A percentile compares a stretch with the other conserved stretches of the same genome.
These are phyloP conservation scores for Barnettozyma pratensis DNA, from an alignment of 805 yeast genomes.

Conservation along the genomic window DNA sequence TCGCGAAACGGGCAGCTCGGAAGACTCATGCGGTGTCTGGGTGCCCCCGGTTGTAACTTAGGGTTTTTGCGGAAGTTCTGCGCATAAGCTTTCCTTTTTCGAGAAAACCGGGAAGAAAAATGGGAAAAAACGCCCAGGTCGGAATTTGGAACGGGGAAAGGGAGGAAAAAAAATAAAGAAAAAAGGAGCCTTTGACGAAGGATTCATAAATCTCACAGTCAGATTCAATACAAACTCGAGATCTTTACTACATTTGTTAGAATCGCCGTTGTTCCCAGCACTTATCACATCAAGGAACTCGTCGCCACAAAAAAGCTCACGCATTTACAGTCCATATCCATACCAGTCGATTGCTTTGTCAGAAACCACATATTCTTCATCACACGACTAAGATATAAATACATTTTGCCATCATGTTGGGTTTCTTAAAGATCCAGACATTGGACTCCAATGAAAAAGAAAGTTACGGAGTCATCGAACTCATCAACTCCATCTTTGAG, in stretches of 20 bases:
- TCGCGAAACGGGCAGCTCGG: background rate
- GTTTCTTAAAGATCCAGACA: slow-evolving; percentile 7
- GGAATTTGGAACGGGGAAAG: background rate
- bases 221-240: too few species aligned
- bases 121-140: background rate
- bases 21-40: background rate
- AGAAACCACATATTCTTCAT: background rate
- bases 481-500: slow-evolving; percentile 4
- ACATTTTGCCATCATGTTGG: slow-evolving; percentile 5
- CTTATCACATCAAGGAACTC: too few species aligned
- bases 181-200: background rate
- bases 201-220: too few species aligned
- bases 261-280: too few species aligned
- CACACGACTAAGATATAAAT: background rate
- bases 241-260: too few species aligned
- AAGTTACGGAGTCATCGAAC: background rate
- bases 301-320: too few species aligned
- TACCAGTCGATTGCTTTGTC: too few species aligned
- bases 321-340: too few species aligned
- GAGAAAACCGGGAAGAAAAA: too few species aligned
- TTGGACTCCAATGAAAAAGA: slow-evolving; percentile 1
- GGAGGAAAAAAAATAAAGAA: background rate
- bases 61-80: too few species aligned
- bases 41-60: background rate
- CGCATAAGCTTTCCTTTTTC: too few species aligned